Conservation (phyloP, 805 yeast species). For the Candida sphagnicola region DNA sequence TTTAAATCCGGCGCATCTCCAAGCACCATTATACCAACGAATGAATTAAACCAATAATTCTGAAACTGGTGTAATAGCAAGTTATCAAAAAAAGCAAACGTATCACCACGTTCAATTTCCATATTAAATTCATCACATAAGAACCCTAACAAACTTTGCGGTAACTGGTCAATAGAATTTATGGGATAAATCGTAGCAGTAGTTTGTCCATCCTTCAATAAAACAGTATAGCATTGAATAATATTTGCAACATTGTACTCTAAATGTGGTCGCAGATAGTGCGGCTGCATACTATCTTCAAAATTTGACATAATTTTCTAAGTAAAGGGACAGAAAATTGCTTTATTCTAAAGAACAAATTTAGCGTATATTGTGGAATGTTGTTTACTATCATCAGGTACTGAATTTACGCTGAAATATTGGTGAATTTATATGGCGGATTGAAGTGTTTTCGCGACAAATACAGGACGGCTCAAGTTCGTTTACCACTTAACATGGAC, state of each 20-base stretch:
- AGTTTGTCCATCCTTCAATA: conserved; percentile 84
- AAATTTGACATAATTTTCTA: conserved; percentile 41
- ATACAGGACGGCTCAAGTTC: no score
- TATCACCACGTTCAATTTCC: conserved; percentile 86
- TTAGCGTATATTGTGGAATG: conserved; percentile 3
- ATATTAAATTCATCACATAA: conserved; percentile 88
- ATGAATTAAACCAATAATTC: conserved; percentile 82
- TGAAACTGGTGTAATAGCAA: conserved; percentile 73
- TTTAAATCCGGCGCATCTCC: conserved; percentile 59
- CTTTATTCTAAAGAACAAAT: neutral
- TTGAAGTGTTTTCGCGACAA: no score
- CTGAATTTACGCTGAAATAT: conserved; percentile 3
- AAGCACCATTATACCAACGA: conserved; percentile 73
- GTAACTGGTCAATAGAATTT: conserved; percentile 60
- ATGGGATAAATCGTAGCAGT: conserved; percentile 92
- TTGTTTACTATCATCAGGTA: neutral
- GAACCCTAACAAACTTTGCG: conserved; percentile 74
- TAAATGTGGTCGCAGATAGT: conserved; percentile 41
- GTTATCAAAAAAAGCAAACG: conserved; percentile 81
- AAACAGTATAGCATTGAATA: conserved; percentile 67
- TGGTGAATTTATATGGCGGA: no score
- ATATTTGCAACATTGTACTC: conserved; percentile 31
- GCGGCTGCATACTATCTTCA: conserved; percentile 47
- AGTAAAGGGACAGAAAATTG: neutral
- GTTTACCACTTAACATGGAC: no score